These are phyloP conservation scores for Leccinum angustisporum DNA, from an alignment of 1,284 basidiomycete genomes.

Conservation along the genomic window DNA sequence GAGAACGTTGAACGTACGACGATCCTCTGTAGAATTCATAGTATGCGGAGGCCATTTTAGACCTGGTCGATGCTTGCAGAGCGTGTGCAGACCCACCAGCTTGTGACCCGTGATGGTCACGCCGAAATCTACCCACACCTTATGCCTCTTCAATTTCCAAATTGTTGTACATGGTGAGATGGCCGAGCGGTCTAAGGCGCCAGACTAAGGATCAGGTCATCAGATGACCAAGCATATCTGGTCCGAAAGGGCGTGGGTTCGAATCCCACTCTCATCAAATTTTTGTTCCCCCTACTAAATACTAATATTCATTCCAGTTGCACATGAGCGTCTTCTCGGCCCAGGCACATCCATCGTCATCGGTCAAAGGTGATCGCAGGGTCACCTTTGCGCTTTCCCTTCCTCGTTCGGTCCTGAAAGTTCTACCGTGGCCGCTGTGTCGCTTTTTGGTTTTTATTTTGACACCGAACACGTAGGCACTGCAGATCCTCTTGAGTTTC, in stretches of 20 bases:
- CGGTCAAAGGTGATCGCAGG: no score
- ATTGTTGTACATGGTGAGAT: slow-evolving; percentile 10
- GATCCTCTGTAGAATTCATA: slow-evolving; percentile 91
- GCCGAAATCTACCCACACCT: neutral
- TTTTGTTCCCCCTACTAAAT: slow-evolving; percentile 5
- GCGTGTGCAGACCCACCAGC: neutral
- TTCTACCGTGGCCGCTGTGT: no score
- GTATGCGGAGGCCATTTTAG: slow-evolving; percentile 73
- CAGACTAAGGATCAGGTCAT: slow-evolving; percentile 56
- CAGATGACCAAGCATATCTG: slow-evolving; percentile 43
- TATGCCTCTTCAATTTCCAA: neutral
- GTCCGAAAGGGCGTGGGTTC: slow-evolving; percentile 68
- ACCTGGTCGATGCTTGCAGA: slow-evolving; percentile 14
- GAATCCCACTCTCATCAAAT: slow-evolving; percentile 59
- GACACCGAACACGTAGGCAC: neutral
- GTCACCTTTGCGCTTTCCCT: no score
- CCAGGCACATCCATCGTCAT: neutral
- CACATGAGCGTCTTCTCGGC: no score
- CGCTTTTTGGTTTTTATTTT: no score
- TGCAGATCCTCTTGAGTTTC: no score
- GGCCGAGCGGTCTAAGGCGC: slow-evolving; percentile 64
- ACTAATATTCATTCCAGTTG: no score
- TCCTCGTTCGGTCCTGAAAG: no score
- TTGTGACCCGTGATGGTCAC: slow-evolving; percentile 29
- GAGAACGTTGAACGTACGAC: slow-evolving; percentile 57